A percentile compares a stretch with the other conserved stretches of the same genome.
phyloP scores from a whole-genome alignment of 176 grass and related monocot genomes.

The Tuctoria greenei region DNA sequence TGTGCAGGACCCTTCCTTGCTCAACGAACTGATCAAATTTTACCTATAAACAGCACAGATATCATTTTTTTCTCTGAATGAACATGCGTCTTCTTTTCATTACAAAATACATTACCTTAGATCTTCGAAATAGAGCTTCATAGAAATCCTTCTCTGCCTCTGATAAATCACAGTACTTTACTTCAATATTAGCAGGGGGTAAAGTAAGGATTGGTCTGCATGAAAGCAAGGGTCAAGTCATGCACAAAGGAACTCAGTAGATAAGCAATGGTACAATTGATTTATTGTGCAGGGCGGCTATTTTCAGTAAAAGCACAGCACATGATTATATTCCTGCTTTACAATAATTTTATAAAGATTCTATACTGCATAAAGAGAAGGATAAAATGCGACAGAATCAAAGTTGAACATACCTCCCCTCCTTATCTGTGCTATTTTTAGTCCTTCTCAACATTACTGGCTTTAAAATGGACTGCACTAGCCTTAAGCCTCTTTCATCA shows the following conservation, averaged over 20 bases:
- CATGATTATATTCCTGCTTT: neutral
- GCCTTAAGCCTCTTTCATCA: slow-evolving; percentile 84
- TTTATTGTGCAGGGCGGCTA: neutral
- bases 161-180: slow-evolving; percentile 88
- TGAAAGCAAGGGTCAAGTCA: slow-evolving; percentile 33
- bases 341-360: neutral
- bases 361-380: neutral
- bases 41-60: slow-evolving; percentile 51
- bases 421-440: slow-evolving; percentile 89
- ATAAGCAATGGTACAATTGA: neutral
- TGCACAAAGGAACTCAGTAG: neutral
- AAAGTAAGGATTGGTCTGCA: slow-evolving; percentile 85
- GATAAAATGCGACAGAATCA: slow-evolving; percentile 25
- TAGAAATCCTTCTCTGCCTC: slow-evolving; percentile 95
- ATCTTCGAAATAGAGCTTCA: slow-evolving; percentile 83
- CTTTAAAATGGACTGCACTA: slow-evolving; percentile 88
- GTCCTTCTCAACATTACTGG: slow-evolving; percentile 96
- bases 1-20: slow-evolving; percentile 96
- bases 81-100: slow-evolving; percentile 17
- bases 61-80: slow-evolving; percentile 28
- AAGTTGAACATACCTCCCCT: slow-evolving; percentile 58
- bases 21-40: slow-evolving; percentile 98
- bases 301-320: neutral
- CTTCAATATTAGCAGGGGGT: slow-evolving; percentile 85
- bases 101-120: slow-evolving; percentile 56